Conservation (phyloP, 2,329 filamentous ascomycete genomes). For the Gyromitra esculenta region DNA sequence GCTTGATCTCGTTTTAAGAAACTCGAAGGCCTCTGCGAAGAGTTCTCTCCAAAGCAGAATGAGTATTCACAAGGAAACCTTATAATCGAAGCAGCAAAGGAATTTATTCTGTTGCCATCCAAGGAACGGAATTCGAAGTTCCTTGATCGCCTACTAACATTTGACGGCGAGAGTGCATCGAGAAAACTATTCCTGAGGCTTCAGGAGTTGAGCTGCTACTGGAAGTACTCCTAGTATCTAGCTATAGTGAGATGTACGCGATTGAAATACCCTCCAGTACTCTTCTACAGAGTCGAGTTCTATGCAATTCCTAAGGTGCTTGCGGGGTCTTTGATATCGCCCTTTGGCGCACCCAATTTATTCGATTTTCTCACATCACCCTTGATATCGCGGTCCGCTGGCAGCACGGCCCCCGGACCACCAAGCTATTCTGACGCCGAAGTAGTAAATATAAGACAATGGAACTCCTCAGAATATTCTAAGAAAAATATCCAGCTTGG, state of each 20-base stretch:
- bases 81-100: slow-evolving; percentile 1
- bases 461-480: neutral
- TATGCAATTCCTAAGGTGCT: neutral
- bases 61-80: neutral
- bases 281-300: slow-evolving; percentile 11
- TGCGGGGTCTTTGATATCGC: neutral
- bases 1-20: slow-evolving; percentile 11
- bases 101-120: neutral
- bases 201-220: slow-evolving; percentile 9
- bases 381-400: neutral
- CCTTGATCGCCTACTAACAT: neutral
- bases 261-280: neutral
- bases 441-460: neutral
- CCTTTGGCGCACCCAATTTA: too few relatives aligned
- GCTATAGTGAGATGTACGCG: slow-evolving; percentile 8
- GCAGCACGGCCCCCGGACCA: neutral
- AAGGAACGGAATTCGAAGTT: slow-evolving; percentile 6
- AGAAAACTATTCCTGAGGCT: neutral
- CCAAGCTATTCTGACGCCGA: neutral
- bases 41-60: neutral
- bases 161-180: neutral
- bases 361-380: too few relatives aligned
- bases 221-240: neutral
- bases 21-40: slow-evolving; percentile 3
- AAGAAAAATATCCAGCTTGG: neutral